Evolutionary conservation across 306 rosid genomes (phyloP), one percentile per base, ranked within the genome.

Genomic region (Pueraria montana): DNA sequence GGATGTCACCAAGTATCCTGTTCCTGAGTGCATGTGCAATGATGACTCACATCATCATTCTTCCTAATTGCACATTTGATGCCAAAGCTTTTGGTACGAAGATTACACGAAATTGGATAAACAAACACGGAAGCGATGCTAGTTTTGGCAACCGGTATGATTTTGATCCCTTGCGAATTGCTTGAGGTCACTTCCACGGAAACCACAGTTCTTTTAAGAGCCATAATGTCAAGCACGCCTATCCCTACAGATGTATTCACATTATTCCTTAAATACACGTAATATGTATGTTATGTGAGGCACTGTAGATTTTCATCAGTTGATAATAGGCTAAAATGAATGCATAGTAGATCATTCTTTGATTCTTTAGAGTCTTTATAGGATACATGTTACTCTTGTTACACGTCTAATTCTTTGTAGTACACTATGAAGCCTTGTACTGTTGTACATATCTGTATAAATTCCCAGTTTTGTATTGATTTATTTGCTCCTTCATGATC

Each of bases 1-100:
- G 80, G 99, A 96, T 17, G 97, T 96, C 20, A 96, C 99, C 17
- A 96, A 96, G 86, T 96, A 85, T 83, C 99, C 99, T 23, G 73
- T 90, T 80, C 97, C 92, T 0, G 97, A 91, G 85, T 96, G 99
- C 88, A 94, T 96, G 98, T 96, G 99, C 87, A 91, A 83, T 13
- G 85, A 34, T 56, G 85, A 79, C 80, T 80, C 95, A 1, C 87
- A 56, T 43, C 10, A 78, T 32, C 85, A 2, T 66, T 85, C 87
- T 16, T 69, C 24, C 21, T 10, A 80, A 49, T 24, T 32, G 17
- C 74, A 82, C 68, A 21, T 46, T 56, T 52, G 16, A 24, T 52
- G 26, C 87, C 74, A 77, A 82, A 34, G 72, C 61, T 80, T 75
- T 55, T 17, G 55, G 80, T 45, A 17, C n/a, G 36, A 49, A 58